Conservation (phyloP, 805 yeast species). For the Spathaspora passalidarum region DNA sequence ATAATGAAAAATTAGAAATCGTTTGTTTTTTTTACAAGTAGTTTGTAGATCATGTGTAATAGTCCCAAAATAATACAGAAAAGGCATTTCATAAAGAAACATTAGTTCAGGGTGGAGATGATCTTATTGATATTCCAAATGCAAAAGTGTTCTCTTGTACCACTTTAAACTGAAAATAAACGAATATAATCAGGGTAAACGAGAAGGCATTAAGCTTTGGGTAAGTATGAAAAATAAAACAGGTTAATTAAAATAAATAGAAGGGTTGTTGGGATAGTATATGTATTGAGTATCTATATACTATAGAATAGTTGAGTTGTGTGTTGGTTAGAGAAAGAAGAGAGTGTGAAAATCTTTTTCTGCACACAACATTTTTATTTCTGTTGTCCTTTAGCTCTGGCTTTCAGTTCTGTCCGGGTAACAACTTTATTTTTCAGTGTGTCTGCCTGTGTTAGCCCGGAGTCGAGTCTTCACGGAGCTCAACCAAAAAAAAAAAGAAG, state of each 20-base stretch:
- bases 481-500: not conserved
- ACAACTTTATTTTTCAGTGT: no score
- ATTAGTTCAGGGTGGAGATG: conserved; percentile 45
- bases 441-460: no score
- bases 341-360: not conserved
- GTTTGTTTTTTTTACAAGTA: not conserved
- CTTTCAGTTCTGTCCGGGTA: not conserved
- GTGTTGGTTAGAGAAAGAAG: not conserved
- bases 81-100: conserved; percentile 1
- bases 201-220: conserved; percentile 50
- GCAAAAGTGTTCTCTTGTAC: conserved; percentile 46
- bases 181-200: conserved; percentile 47
- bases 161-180: conserved; percentile 47
- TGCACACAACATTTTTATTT: no score
- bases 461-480: not conserved
- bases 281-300: not conserved
- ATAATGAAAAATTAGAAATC: not conserved
- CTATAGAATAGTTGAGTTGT: not conserved
- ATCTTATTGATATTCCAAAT: conserved; percentile 38
- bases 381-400: no score
- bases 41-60: conserved; percentile 25
- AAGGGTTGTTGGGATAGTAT: not conserved
- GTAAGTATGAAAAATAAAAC: conserved; percentile 1
- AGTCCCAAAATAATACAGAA: conserved; percentile 24
- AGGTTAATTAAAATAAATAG: not conserved